Evolutionary conservation across 208 protist genomes (phyloP), one percentile per base, ranked within the genome.

Genomic region (Acanthamoeba rhysodes): DNA sequence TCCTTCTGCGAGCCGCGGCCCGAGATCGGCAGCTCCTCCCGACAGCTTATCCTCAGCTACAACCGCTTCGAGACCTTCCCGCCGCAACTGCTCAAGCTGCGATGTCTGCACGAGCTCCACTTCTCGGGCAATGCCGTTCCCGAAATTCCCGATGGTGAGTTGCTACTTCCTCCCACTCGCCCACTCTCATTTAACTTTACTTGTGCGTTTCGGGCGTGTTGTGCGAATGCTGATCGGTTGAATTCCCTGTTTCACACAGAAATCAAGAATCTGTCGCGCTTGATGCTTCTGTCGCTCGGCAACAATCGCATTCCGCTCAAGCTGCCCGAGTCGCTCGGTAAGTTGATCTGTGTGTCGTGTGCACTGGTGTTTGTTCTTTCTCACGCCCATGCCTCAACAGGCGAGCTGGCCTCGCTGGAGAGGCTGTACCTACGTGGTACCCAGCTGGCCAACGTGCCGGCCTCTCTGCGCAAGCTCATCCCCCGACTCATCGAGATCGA

Each of bases 11-110:
- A 92, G 22, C 55, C 85, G 41, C 55, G 64, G 85, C 78, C 78
- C 8, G 78, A 87, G 32, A 87, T 87, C 78, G 78, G 78, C 78
- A 87, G 78, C 78, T 59, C 78, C 4, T 55, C 78, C 18, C 78
- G 78, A 20, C 78, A 87, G 53, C 78, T 87, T 12, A 41, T 87
- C 24, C 78, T 87, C 50, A 62, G 85, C 53, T 92, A 92, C 85
- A 92, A 92, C 24, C 85, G 85, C 22, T 92, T 92, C 85, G 85
- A 92, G 64, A 16, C n/a, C 10, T 92, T 92, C 64, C 85, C 85
- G 27, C 85, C 59, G 20, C 55, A 76, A 37, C 20, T 92, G 34
- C 59, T 92, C 16, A 92, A 74, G n/a, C 34, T 92, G 9, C 64
- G 59, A 1, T 68, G 59, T 24, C 37, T 92, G 57, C 85, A 92